phyloP scores from a whole-genome alignment of 495 filamentous ascomycete genomes.

The Terfezia claveryi region DNA sequence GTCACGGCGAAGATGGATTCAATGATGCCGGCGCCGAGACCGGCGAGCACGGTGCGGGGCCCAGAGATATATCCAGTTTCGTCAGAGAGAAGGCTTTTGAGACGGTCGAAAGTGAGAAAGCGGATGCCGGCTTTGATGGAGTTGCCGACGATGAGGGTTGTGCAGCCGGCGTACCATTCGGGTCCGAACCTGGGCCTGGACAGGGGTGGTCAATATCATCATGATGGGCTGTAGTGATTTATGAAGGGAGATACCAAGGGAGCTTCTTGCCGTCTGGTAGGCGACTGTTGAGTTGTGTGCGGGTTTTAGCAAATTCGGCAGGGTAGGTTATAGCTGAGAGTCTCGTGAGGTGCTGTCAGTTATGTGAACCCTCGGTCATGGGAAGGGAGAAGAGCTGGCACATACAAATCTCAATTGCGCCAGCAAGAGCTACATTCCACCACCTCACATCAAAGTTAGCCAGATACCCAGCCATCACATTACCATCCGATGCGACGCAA shows the following conservation, averaged over 20 bases:
- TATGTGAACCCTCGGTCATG: not conserved
- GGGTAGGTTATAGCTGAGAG: conserved; percentile 82
- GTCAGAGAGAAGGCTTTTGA: conserved; percentile 64
- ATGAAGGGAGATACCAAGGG: conserved; percentile 35
- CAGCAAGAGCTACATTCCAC: conserved; percentile 37
- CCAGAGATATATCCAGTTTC: conserved; percentile 74
- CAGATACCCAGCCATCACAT: not conserved
- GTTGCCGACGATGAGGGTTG: conserved; percentile 90
- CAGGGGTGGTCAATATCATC: not conserved
- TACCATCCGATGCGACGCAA: not conserved
- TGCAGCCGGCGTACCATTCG: conserved; percentile 97
- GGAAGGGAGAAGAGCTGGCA: conserved; percentile 2
- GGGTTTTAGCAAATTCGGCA: conserved; percentile 93
- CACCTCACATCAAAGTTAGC: not conserved
- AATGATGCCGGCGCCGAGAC: conserved; percentile 84
- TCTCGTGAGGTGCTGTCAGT: not conserved
- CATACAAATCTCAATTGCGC: conserved; percentile 80
- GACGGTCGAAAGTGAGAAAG: conserved; percentile 93
- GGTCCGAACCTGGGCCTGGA: conserved; percentile 54
- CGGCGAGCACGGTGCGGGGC: conserved; percentile 73
- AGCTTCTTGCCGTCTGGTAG: conserved; percentile 62
- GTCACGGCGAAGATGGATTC: conserved; percentile 88
- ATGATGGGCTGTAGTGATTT: conserved; percentile 1
- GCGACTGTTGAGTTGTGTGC: conserved; percentile 77
- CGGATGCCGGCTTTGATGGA: conserved; percentile 87